Base-by-base conservation (phyloP, 2,329 filamentous ascomycete species). In the Colletotrichum chrysophilum region DNA sequence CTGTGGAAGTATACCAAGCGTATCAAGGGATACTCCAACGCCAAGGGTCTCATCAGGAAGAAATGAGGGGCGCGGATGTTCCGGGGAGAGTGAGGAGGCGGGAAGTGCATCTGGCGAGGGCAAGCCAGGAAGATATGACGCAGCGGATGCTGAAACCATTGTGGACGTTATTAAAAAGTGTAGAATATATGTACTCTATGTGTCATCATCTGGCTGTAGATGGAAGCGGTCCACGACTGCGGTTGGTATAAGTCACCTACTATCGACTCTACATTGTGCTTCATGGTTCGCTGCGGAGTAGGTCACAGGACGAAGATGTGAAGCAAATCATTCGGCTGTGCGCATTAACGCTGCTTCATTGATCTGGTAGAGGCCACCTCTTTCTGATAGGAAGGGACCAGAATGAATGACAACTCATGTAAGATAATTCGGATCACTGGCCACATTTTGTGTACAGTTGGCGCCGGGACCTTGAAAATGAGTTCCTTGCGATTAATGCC, bases 1-100 rank as follows among this genome's bases (percentile, higher is more conserved):
- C 84, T 93, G 78, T 92, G 90, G 90, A 92, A 92, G 88, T 92
- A 92, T 84, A 91, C 89, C 81, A 91, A 90, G 87, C 87, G 88
- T 76, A 91, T 92, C 84, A 84, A 78, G 77, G 86, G 86, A 32
- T 77, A 87, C 73, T 87, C 86, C 76, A 87, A 87, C 70, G 84
- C 81, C 32, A 81, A 82, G 67, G 84, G 85, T 28, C 86, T 86
- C 85, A 83, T 81, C 77, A 87, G 86, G 84, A 84, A 75, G 55
- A 52, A 52, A 52, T 69, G 66, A 58, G 62, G 34, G 3, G 38
- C 7, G n/a, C 43, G 32, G 30, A 68, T 60, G 52, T 48, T 38
- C 30, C 14, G 34, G 43, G 43, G 32, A 14, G 26, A 52, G 12
- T 6, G 21, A 9, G 10, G 52, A 38, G 28, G 28, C 24, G 71